Base-by-base conservation (phyloP, 306 rosid species). In the Cotoneaster glaucophyllus region DNA sequence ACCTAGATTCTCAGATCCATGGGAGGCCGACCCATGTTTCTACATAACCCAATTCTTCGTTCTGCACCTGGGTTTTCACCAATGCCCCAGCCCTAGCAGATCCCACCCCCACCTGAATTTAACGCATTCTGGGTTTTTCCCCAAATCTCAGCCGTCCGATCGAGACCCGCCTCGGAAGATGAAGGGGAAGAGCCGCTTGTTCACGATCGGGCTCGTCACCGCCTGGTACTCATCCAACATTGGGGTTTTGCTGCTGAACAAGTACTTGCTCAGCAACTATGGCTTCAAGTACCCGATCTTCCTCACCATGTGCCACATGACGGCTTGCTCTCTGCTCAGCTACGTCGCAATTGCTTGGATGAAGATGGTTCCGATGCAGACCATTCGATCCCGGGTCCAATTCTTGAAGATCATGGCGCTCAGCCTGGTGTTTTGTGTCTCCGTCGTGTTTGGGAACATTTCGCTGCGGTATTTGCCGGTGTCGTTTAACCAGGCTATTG, bases 301-400 rank as follows among this genome's bases (percentile, higher is more conserved):
- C 85, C 87, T 96, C 65, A 96, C 99, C 88, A 96, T 96, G 99
- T 96, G 99, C 70, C 99, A 96, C 75, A 96, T 96, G 99, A 96
- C 97, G 1, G 99, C 99, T 3, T 96, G 99, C 45, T 96, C 99
- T 3, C 28, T 96, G 50, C 84, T 96, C 81, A 96, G 99, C 82
- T 96, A 96, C 76, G 69, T 96, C 8, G 99, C 99, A 5, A 96
- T 96, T 67, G 99, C 99, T 9, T 96, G 98, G 98, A 54, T 96
- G 83, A 92, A 92, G 90, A 50, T 93, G 85, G 99, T 96, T 11
- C 99, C 99, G 5, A 88, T 96, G 92, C 99, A 96, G 80, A 89
- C 93, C 4, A 81, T 96, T 52, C 93, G 99, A 45, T 96, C 99
- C 9, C 80, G 96, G 34, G 87, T 96, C 34, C 99, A 96, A 74